Conservation (phyloP, 1,139 yeast species). For the Geotrichum klebahnii region DNA sequence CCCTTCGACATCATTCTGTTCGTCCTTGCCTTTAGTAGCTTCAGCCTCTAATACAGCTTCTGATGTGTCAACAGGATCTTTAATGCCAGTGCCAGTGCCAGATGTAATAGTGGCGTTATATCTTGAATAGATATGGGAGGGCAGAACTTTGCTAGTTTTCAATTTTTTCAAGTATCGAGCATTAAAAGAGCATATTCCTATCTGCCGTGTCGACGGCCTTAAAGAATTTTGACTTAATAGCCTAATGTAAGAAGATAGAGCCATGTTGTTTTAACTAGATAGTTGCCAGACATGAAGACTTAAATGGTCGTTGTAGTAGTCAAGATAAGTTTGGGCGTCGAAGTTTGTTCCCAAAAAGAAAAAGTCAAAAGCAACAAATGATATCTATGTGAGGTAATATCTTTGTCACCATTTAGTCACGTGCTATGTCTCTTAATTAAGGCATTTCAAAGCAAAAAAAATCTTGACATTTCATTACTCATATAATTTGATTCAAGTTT, state of each 20-base stretch:
- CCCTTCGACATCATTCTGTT: conserved; percentile 46
- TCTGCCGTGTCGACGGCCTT: background rate
- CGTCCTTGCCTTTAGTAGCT: conserved; percentile 42
- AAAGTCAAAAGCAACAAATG: no score
- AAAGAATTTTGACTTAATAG: background rate
- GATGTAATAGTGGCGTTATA: background rate
- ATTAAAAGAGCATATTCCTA: background rate
- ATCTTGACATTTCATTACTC: background rate
- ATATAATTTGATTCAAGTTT: background rate
- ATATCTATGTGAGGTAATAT: no score
- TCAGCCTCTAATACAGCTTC: conserved; percentile 21
- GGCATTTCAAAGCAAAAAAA: no score
- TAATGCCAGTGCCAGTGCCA: background rate
- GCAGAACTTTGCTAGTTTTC: no score
- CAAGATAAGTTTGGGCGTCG: no score
- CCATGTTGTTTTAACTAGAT: background rate
- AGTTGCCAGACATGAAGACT: background rate
- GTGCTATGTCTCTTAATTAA: no score
- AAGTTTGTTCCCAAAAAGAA: no score
- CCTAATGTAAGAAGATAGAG: background rate
- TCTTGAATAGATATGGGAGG: conserved; percentile 1
- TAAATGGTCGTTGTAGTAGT: no score
- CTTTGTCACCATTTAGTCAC: no score
- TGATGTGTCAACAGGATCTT: background rate
- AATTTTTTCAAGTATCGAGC: no score